These are phyloP conservation scores for Thyridium curvatum DNA, from an alignment of 2,329 filamentous ascomycete species.

Conservation along the genomic window DNA sequence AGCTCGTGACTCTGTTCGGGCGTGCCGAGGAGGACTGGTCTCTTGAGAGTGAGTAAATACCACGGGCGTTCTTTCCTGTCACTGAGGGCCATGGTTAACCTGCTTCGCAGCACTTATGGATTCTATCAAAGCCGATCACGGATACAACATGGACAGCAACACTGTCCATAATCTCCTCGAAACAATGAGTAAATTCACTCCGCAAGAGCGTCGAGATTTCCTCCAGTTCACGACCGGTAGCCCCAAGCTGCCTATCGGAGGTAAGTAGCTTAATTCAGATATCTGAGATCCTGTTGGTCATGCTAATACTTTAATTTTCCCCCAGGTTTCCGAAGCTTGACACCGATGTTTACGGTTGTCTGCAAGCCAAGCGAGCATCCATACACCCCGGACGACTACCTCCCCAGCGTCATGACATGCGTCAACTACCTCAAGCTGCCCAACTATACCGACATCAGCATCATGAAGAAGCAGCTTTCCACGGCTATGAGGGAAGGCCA, in stretches of 20 bases:
- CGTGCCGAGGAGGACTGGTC: slow-evolving; percentile 94
- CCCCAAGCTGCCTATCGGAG: slow-evolving; percentile 95
- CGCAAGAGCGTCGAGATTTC: slow-evolving; percentile 79
- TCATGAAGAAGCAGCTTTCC: slow-evolving; percentile 71
- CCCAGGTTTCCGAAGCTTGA: slow-evolving; percentile 89
- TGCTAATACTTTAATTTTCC: slow-evolving; percentile 22
- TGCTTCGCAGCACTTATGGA: slow-evolving; percentile 73
- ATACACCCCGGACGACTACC: slow-evolving; percentile 89
- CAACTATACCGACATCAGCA: slow-evolving; percentile 76
- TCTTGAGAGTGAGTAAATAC: slow-evolving; percentile 83
- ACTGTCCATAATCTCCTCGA: slow-evolving; percentile 91
- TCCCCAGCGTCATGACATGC: slow-evolving; percentile 99
- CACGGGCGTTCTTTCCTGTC: background rate
- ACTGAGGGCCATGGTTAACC: slow-evolving; percentile 10
- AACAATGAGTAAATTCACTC: slow-evolving; percentile 81
- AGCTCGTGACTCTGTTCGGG: slow-evolving; percentile 92
- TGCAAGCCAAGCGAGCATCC: slow-evolving; percentile 97
- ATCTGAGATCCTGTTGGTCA: slow-evolving; percentile 2
- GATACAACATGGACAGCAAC: slow-evolving; percentile 96
- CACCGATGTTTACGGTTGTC: slow-evolving; percentile 97
- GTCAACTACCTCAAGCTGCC: slow-evolving; percentile 98
- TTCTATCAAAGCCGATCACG: slow-evolving; percentile 97
- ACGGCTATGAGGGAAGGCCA: slow-evolving; percentile 93
- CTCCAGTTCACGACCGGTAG: slow-evolving; percentile 97
- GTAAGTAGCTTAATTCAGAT: slow-evolving; percentile 43